Evolutionary conservation across 2,329 filamentous ascomycete genomes (phyloP), one percentile per base, ranked within the genome.

Genomic region (Epichloe amarillans): DNA sequence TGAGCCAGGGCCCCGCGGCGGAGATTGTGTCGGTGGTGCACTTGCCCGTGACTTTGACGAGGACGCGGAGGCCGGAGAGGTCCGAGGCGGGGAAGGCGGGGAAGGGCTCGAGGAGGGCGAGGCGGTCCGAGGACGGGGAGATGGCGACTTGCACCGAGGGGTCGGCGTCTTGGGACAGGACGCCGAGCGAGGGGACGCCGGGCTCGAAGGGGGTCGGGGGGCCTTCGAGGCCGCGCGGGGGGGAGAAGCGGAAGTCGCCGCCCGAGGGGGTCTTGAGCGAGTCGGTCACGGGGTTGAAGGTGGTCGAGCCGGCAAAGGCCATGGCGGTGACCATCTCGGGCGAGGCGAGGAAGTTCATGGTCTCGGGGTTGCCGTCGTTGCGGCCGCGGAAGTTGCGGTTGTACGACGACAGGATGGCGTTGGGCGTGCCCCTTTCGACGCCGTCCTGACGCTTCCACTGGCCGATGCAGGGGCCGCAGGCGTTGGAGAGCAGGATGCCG

Each of bases 1-100:
- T 97, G 59, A 98, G 80, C 91, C 91, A 97, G 15, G 91, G 91
- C 5, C 91, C 91, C 1, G 91, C 91, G 36, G 91, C 91, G 38
- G 90, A 97, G 69, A 98, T 98, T 60, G 93, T 97, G 70, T 98
- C 93, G 42, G 93, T 98, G 52, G 93, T 98, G 76, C 93, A 98
- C 72, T 98, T 95, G 57, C 93, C 93, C 56, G 90, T 86, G 56
- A 97, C 86, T 72, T 97, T 97, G 75, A 95, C 91, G 15, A 98
- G 83, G 17, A 98, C 89, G 48, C 83, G 83, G 46, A 98, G 80
- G 30, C 80, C 82, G 41, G 76, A 72, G 33, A 97, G 78, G 50
- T 98, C 90, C 2, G 73, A 70, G 43, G 72, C 58, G 12, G 91
- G 90, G 72, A 96, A 98, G 3, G 88, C 74, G 2, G 80, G 75